Percentiles rank a stretch among this genome's conserved stretches.
Conservation (phyloP, 140 eudicot species). For the Anethum foeniculum region DNA sequence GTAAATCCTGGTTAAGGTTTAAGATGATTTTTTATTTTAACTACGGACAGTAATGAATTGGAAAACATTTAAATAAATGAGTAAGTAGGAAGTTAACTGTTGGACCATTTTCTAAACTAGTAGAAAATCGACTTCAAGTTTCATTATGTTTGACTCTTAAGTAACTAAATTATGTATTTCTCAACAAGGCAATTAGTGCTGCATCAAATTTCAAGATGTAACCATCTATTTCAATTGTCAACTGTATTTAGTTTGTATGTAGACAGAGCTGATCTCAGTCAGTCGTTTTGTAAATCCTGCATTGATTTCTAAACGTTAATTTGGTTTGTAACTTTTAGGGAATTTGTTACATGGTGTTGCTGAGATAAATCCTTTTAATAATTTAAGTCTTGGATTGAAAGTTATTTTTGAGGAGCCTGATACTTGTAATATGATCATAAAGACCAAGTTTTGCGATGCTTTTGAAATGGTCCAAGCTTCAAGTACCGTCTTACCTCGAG, state of each 20-base stretch:
- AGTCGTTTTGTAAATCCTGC: not conserved
- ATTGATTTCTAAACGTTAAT: not conserved
- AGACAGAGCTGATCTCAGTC: not conserved
- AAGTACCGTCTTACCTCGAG: conserved; percentile 25
- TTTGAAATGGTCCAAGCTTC: conserved; percentile 46
- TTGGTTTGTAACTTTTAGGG: conserved; percentile 34
- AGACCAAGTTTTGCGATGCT: conserved; percentile 50
- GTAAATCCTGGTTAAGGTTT: not conserved
- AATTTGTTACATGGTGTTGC: conserved; percentile 12
- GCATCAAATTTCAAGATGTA: not conserved
- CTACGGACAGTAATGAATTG: not conserved
- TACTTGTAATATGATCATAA: conserved; percentile 30
- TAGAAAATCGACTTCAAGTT: not conserved
- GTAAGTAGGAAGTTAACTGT: not conserved
- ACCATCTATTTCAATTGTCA: not conserved
- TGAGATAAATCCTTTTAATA: conserved; percentile 21
- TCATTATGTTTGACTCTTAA: not conserved
- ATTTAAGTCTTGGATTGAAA: conserved; percentile 45
- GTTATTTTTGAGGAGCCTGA: conserved; percentile 46
- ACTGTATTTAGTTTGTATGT: not conserved
- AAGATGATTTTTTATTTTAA: not conserved
- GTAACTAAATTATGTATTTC: not conserved
- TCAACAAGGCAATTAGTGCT: not conserved
- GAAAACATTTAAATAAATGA: not conserved
- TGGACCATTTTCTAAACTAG: too few relatives aligned